These are phyloP conservation scores for Porcisia hertigi DNA, from an alignment of 208 protist genomes.

Conservation along the genomic window DNA sequence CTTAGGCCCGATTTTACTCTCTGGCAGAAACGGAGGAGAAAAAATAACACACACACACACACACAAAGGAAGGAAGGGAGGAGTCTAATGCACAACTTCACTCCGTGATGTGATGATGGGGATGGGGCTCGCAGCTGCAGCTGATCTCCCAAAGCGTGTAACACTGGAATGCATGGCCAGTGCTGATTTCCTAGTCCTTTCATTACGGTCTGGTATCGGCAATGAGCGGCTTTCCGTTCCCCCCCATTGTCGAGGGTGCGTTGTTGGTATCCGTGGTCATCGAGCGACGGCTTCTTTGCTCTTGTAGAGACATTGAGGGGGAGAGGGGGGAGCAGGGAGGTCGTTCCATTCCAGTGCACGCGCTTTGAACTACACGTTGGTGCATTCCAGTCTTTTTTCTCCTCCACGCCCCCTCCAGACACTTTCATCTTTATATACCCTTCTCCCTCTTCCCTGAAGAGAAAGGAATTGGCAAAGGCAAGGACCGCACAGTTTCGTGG, in stretches of 20 bases:
- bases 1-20: background rate
- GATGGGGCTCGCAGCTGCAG: background rate
- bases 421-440: background rate
- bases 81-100: background rate
- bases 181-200: background rate
- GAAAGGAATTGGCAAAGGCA: background rate
- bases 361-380: background rate
- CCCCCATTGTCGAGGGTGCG: background rate
- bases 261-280: background rate
- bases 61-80: background rate
- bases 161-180: background rate
- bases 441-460: background rate
- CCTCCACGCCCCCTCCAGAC: background rate
- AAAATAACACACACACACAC: background rate
- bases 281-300: background rate
- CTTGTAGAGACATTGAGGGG: background rate
- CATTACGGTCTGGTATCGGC: background rate
- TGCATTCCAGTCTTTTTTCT: slow-evolving; percentile 2
- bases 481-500: too few relatives aligned
- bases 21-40: background rate
- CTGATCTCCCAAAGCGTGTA: background rate
- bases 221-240: background rate
- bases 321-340: too few relatives aligned
- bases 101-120: background rate
- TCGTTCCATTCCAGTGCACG: too few relatives aligned